Base-by-base conservation (phyloP, 2,329 filamentous ascomycete genomes). In the Penicillium sp. region DNA sequence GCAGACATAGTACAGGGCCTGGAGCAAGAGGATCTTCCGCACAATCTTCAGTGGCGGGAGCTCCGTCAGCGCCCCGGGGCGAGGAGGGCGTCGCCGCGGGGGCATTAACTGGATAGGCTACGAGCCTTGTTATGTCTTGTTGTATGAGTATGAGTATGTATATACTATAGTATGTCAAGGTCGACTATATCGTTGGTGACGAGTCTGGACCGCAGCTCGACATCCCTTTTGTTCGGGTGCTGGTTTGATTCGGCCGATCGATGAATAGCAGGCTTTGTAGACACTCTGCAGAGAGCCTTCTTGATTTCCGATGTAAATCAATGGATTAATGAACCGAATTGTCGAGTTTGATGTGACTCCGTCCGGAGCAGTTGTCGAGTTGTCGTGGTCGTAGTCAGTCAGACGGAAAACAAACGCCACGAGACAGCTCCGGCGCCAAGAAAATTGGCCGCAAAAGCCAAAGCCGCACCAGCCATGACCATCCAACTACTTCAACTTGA, bases 1-100 rank as follows among this genome's bases (percentile, higher is more conserved):
- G 63, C 78, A 79, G 60, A 72, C 74, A 77, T 89, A 89, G 74
- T 86, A 89, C 60, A 81, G 80, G 45, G 81, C 65, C 68, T 89
- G 86, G 5, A 89, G 79, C 43, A 86, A 66, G 57, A 84, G 61
- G 65, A 89, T 89, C 71, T 88, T 86, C 48, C 80, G 80, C 59
- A 87, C 72, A 71, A 89, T 88, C 66, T 83, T 83, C 59, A 85
- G 77, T 47, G 86, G 86, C 45, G 85, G 81, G 52, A 88, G 83
- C 67, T 88, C 85, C 52, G 81, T 81, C 63, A 87, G 80, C 58
- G 84, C 83, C 71, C 86, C 85, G 52, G 85, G 82, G 65, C 83
- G 81, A 62, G 84, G 84, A 61, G 83, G 83, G 56, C 83, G 82
- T 64, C 85, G 82, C 64, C 77, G 76, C 64, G 70, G 67, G 64